Conservation (phyloP, 2,329 filamentous ascomycete genomes). For the Penicillium hordei region DNA sequence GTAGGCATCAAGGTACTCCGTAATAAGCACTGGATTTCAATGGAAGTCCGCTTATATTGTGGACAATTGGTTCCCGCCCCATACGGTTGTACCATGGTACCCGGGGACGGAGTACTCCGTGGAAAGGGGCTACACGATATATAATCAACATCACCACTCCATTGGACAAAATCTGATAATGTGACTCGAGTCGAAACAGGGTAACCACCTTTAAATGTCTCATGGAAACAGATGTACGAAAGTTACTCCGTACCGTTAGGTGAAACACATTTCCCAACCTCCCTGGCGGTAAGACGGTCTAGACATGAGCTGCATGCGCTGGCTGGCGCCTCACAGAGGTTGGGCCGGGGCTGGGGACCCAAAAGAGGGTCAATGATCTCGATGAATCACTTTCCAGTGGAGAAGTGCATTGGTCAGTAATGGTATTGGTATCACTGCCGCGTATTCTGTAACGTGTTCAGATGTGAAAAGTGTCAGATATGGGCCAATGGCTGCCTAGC, state of each 20-base stretch:
- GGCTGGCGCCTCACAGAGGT: slow-evolving; percentile 8
- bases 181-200: neutral
- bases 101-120: neutral
- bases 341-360: slow-evolving; percentile 10
- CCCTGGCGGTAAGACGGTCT: slow-evolving; percentile 14
- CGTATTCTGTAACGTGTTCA: neutral
- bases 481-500: neutral
- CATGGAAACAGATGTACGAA: slow-evolving; percentile 4
- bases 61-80: neutral
- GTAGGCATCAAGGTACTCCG: too few species aligned
- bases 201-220: neutral
- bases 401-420: slow-evolving; percentile 3
- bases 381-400: slow-evolving; percentile 11
- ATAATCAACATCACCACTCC: neutral
- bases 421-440: neutral
- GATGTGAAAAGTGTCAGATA: neutral
- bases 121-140: neutral
- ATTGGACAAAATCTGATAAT: neutral
- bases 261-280: slow-evolving; percentile 6
- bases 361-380: slow-evolving; percentile 10
- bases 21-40: neutral
- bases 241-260: neutral
- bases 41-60: neutral
- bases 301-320: slow-evolving; percentile 18
- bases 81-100: neutral